Evolutionary conservation across 169 alveolate species (phyloP), one percentile per base, ranked within the genome.

Genomic region (Plasmodium gonderi): DNA sequence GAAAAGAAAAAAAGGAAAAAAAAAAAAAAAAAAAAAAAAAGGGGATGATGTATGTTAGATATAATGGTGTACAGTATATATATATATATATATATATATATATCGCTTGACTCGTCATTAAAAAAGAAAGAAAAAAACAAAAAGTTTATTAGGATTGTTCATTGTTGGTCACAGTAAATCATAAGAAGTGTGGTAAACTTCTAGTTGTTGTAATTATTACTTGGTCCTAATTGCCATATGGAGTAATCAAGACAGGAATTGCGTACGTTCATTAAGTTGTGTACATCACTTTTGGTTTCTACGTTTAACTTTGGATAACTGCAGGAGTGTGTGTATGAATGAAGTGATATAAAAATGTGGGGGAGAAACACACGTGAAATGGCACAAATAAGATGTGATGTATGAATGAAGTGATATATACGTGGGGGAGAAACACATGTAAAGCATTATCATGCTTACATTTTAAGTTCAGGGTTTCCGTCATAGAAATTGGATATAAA

Each of bases 191-290:
- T 20, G 26, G 5, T 11, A n/a, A n/a, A n/a, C n/a, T n/a, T n/a
- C n/a, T n/a, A n/a, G n/a, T n/a, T n/a, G n/a, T 11, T 0, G 17
- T 17, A 9, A 6, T 36, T 26, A 64, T 76, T 76, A 76, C 83
- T 82, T n/a, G 92, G 83, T 0, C 82, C 83, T 23, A 82, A n/a
- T 60, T 82, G 75, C 92, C 92, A 82, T 5, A 82, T 60, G 44
- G 92, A 29, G 31, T 68, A 68, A 20, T 82, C 79, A 31, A 60
- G n/a, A 17, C 82, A 68, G 49, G 92, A 42, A 23, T 49, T 49
- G 11, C 77, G 51, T 3, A 82, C 42, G 17, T 82, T 79, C 68
- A 69, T 82, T 17, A 82, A 75, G 23, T 82, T 82, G 29, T 82
- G 75, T 6, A 82, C 77, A 17, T 82, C 92, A 51, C 92, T 82